phyloP scores from a whole-genome alignment of 2,329 filamentous ascomycete genomes.

The Phaeosphaeria sp. region DNA sequence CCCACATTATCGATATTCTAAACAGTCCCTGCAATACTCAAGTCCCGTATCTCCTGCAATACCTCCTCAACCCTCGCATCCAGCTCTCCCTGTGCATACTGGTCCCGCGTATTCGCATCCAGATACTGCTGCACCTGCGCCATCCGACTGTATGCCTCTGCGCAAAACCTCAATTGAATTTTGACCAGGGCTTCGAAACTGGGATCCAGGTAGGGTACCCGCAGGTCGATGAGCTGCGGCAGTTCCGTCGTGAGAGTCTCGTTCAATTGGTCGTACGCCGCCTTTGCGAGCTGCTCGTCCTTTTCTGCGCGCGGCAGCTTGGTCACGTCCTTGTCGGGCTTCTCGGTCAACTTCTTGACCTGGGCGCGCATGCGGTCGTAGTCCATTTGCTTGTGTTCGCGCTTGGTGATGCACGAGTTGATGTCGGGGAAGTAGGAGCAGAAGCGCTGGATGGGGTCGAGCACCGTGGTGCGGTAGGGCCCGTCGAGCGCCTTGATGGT shows the following conservation, averaged over 20 bases:
- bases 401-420: slow-evolving; percentile 99
- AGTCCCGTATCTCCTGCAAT: slow-evolving; percentile 91
- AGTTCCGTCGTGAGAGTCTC: slow-evolving; percentile 93
- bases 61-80: slow-evolving; percentile 94
- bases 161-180: slow-evolving; percentile 96
- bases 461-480: slow-evolving; percentile 90
- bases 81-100: slow-evolving; percentile 92
- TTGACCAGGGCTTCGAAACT: slow-evolving; percentile 98
- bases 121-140: slow-evolving; percentile 99
- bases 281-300: slow-evolving; percentile 92
- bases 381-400: slow-evolving; percentile 96
- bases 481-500: slow-evolving; percentile 98
- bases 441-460: slow-evolving; percentile 94
- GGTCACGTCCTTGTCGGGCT: slow-evolving; percentile 97
- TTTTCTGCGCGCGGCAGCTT: slow-evolving; percentile 96
- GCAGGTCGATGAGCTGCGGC: slow-evolving; percentile 93
- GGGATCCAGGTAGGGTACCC: slow-evolving; percentile 95
- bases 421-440: slow-evolving; percentile 99
- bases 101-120: slow-evolving; percentile 91
- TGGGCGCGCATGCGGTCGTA: slow-evolving; percentile 96
- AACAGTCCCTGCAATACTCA: slow-evolving; percentile 86
- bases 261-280: slow-evolving; percentile 94
- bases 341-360: slow-evolving; percentile 96
- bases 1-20: too few relatives aligned
- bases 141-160: slow-evolving; percentile 97